Percentiles rank a stretch among this genome's conserved stretches.
phyloP scores from a whole-genome alignment of 139 green algal species.

The Yamagishiella unicocca region DNA sequence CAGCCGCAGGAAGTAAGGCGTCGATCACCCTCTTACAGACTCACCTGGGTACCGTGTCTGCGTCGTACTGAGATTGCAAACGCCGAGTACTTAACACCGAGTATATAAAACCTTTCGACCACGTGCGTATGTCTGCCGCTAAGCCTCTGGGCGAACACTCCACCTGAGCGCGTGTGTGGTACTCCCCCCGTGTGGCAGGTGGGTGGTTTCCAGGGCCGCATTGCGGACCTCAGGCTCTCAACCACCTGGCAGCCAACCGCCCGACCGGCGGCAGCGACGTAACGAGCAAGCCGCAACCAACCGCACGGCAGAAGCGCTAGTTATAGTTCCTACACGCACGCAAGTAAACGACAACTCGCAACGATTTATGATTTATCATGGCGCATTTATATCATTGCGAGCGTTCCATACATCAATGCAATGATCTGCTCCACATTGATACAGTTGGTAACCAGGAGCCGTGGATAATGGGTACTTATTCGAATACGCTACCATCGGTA shows the following conservation, averaged over 20 bases:
- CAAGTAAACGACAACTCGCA: too few species aligned
- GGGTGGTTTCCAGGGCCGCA: slow-evolving; percentile 18
- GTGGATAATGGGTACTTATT: too few species aligned
- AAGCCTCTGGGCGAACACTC: not conserved
- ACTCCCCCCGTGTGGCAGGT: not conserved
- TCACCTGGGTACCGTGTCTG: not conserved
- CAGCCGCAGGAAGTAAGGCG: not conserved
- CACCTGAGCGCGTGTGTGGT: not conserved
- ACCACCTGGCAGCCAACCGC: not conserved
- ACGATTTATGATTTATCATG: too few species aligned
- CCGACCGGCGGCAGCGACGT: too few species aligned
- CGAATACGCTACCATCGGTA: too few species aligned
- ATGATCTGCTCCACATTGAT: too few species aligned
- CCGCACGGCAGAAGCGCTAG: too few species aligned
- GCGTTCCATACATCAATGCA: too few species aligned
- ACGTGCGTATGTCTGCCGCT: not conserved
- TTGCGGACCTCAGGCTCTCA: slow-evolving; percentile 5
- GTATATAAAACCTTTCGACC: not conserved
- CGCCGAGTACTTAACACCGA: not conserved
- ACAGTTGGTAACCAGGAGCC: too few species aligned
- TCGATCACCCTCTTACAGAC: not conserved
- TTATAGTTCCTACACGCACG: too few species aligned
- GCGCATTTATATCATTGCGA: too few species aligned
- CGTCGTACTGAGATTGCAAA: not conserved
- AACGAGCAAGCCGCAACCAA: too few species aligned